Evolutionary conservation across 2,329 filamentous ascomycete species (phyloP).

Genomic region (Fusarium caatingaense): DNA sequence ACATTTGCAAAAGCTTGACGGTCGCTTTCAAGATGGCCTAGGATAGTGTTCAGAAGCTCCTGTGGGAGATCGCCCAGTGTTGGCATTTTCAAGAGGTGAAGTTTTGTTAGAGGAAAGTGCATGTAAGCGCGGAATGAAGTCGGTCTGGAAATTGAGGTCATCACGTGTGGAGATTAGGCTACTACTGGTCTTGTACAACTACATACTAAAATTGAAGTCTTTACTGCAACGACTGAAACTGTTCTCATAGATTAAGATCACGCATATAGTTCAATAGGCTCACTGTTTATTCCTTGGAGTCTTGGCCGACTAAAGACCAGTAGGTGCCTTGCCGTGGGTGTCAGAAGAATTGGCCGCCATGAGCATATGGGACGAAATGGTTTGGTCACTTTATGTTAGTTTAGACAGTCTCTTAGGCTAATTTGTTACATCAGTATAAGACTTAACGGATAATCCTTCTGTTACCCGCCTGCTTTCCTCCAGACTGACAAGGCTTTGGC

Average conservation of each 20-base stretch:
- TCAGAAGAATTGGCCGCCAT: no score
- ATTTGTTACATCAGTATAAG: no score
- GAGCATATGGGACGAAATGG: no score
- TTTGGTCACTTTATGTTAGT: no score
- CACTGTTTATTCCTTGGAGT: background rate
- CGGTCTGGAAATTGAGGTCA: background rate
- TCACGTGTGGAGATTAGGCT: background rate
- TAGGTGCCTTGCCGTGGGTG: background rate
- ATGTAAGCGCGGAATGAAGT: background rate
- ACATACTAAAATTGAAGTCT: background rate
- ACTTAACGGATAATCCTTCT: no score
- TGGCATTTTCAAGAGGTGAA: background rate
- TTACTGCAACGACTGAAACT: background rate
- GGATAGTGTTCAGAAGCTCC: background rate
- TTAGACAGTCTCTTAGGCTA: background rate
- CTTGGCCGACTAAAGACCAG: background rate
- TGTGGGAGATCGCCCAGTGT: background rate
- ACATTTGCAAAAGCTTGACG: background rate
- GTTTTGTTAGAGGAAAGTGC: background rate
- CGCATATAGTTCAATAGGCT: background rate
- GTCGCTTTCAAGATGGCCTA: background rate
- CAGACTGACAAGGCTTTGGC: background rate
- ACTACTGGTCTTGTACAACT: background rate
- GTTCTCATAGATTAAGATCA: background rate
- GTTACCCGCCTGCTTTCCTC: background rate